These are phyloP conservation scores for Pseudocercospora musae DNA, from an alignment of 2,329 filamentous ascomycete species.

Conservation along the genomic window DNA sequence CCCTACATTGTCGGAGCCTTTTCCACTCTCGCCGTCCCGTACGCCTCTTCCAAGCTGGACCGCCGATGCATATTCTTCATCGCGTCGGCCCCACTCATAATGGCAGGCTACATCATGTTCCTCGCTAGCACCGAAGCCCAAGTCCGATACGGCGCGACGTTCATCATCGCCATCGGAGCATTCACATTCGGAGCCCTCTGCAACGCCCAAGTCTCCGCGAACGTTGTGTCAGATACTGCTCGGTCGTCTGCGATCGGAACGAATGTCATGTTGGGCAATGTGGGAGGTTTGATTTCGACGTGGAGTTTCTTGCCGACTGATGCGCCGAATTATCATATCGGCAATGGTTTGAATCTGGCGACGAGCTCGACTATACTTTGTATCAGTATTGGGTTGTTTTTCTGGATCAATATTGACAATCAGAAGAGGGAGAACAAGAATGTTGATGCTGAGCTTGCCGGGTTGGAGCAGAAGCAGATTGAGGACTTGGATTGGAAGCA, in stretches of 20 bases:
- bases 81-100: conserved; percentile 58
- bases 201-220: conserved; percentile 66
- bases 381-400: conserved; percentile 46
- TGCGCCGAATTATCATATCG: conserved; percentile 64
- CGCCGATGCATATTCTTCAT: conserved; percentile 60
- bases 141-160: conserved; percentile 67
- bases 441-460: conserved; percentile 55
- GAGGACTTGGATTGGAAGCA: conserved; percentile 65
- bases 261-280: conserved; percentile 68
- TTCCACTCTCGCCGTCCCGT: conserved; percentile 62
- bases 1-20: conserved; percentile 67
- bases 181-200: conserved; percentile 63
- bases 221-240: conserved; percentile 69
- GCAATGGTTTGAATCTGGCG: conserved; percentile 68
- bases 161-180: conserved; percentile 63
- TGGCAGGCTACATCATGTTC: conserved; percentile 70
- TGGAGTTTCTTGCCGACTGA: conserved; percentile 53
- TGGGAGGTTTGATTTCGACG: conserved; percentile 52
- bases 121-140: conserved; percentile 52
- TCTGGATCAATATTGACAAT: conserved; percentile 65
- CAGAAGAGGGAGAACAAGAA: conserved; percentile 53
- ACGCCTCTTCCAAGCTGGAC: conserved; percentile 60
- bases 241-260: conserved; percentile 64
- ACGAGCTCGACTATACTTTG: conserved; percentile 58
- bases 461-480: conserved; percentile 52